Base-by-base conservation (phyloP, 345 rosid genomes). In the Eutrema japonicum region DNA sequence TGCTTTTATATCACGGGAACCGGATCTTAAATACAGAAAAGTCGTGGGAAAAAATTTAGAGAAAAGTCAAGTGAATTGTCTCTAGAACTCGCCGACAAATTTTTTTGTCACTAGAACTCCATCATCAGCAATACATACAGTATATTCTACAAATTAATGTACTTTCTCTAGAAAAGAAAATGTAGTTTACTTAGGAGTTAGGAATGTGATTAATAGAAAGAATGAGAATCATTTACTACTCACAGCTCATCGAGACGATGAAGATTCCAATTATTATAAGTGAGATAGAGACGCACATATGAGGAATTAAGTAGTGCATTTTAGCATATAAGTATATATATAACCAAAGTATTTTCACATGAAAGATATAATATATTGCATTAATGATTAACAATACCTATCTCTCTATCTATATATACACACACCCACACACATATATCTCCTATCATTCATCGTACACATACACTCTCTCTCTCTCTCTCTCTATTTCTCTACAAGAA, bases 231-330 rank as follows among this genome's bases (percentile, higher is more conserved):
- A 77, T 64, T 77, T 72, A 72, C 72, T 62, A 46, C 73, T 66
- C 68, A 72, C 73, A 72, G 73, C 77, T 77, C 66, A 80, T 52
- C 29, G 30, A 58, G 73, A 69, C 5, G 57, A 53, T 46, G 64
- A 65, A 62, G 70, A 70, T 74, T 75, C 50, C 71, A 57, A 50
- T 49, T 66, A 70, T 55, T 50, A 70, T 10, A 75, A 62, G 64
- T 42, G 55, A 70, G 72, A 71, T 13, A 45, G 76, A 57, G 76
- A 70, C 67, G 6, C 22, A 77, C 45, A 60, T 46, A 54, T 58
- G 38, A 27, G 32, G 46, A 46, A 40, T 16, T 58, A 11, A 42
- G 41, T 41, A 52, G 62, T 75, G 73, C 56, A 58, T 45, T 62
- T 75, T 63, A 66, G 70, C 26, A 22, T 22, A 22, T 22, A 22